Evolutionary conservation across 2,329 filamentous ascomycete genomes (phyloP), one percentile per base, ranked within the genome.

Genomic region (Leptographium flavum): DNA sequence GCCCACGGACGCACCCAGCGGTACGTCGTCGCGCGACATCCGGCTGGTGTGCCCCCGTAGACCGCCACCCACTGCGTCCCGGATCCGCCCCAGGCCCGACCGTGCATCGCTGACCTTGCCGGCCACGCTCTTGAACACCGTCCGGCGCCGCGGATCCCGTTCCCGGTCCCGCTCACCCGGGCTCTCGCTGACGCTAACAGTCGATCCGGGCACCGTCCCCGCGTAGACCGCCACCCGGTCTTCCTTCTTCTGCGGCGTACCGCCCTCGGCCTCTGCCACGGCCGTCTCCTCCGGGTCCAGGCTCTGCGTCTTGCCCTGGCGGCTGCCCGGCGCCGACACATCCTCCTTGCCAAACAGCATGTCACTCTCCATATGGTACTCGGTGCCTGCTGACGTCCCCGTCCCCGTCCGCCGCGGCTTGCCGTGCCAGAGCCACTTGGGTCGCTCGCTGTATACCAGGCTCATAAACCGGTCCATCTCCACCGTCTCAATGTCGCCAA

Each of bases 371-470:
- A 66, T 62, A 9, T 71, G 44, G 13, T 42, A 33, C 31, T 47
- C 46, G 6, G 42, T 19, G 4, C 17, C 31, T 3, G 40, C 7
- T 7, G 43, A 28, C 39, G 36, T 5, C 5, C 36, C 67, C 2
- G 62, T 55, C 2, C 60, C 60, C 3, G 66, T 73, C 57, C 90
- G 87, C 49, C 81, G 78, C 32, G 85, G 75, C 60, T 94, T 96
- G 15, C 90, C 92, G 49, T 85, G 74, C 92, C 92, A 98, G 2
- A 98, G 70, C 87, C 88, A 96, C 60, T 94, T 94, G 15, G 85
- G 73, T 46, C 84, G 76, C 58, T 92, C 85, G 30, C 92, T 90
- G 49, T 80, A 81, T 1, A 83, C 76, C 23, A 94, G 69, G 48
- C 78, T 78, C 41, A 86, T 73, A 53, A 96, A 94, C 39, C 72